Evolutionary conservation across 176 grass and related monocot species (phyloP).

Genomic region (Rhynchospora breviuscula): DNA sequence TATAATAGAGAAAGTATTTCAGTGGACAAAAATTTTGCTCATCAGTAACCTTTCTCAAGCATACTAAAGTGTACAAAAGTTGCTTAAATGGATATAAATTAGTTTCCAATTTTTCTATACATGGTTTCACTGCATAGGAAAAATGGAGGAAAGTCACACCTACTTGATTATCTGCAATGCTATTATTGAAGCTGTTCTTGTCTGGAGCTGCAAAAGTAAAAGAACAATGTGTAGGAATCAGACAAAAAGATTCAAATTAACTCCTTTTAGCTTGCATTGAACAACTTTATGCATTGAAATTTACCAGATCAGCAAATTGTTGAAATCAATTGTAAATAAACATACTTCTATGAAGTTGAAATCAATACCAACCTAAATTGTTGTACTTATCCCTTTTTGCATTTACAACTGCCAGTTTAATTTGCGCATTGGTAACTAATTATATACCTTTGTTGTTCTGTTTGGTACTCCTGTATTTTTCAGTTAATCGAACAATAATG

Average conservation of each 20-base stretch:
- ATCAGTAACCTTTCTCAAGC: neutral
- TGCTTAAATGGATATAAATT: neutral
- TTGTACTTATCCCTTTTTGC: neutral
- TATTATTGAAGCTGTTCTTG: slow-evolving; percentile 97
- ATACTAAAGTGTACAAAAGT: neutral
- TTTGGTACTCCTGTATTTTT: no score
- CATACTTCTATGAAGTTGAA: neutral
- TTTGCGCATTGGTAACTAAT: neutral
- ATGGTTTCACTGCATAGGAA: neutral
- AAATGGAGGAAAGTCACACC: slow-evolving; percentile 82
- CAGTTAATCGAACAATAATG: no score
- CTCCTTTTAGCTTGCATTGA: neutral
- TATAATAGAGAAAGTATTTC: neutral
- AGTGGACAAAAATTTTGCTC: neutral
- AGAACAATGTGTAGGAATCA: neutral
- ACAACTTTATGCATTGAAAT: neutral
- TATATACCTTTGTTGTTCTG: neutral
- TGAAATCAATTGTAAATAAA: neutral
- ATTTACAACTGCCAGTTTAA: neutral
- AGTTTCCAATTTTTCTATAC: neutral
- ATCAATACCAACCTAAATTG: neutral
- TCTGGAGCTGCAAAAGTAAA: slow-evolving; percentile 57
- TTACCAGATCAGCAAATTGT: neutral
- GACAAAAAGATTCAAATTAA: neutral
- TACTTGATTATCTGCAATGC: slow-evolving; percentile 99